Percentiles rank a stretch among this genome's conserved stretches.
These are phyloP conservation scores for Zizania palustris DNA, from an alignment of 202 grass and related monocot species.

Conservation along the genomic window DNA sequence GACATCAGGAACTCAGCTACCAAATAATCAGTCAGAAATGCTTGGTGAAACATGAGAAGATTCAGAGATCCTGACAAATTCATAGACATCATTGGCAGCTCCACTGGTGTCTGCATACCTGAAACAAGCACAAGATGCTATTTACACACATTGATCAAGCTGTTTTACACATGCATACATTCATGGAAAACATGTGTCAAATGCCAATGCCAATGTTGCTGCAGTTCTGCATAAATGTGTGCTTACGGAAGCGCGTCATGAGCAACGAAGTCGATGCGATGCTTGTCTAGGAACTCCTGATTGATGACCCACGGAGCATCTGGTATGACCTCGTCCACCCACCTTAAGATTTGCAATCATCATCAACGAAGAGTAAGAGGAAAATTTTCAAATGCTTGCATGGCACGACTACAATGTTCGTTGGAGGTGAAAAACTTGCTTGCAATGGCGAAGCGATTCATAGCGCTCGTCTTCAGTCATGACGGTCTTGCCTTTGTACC, in stretches of 20 bases:
- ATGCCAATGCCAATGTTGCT: background rate
- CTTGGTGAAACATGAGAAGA: background rate
- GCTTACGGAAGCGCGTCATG: slow-evolving; percentile 59
- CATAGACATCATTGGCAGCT: slow-evolving; percentile 61
- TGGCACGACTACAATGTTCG: background rate
- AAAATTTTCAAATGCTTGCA: background rate
- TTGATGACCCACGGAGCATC: slow-evolving; percentile 58
- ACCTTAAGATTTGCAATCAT: slow-evolving; percentile 33
- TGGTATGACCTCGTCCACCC: slow-evolving; percentile 58
- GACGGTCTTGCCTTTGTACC: slow-evolving; percentile 66
- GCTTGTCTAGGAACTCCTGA: slow-evolving; percentile 62
- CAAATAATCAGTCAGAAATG: background rate
- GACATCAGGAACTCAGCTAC: background rate
- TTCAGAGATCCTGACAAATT: slow-evolving; percentile 53
- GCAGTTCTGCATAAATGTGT: background rate
- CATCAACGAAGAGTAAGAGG: background rate
- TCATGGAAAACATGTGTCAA: too few relatives aligned
- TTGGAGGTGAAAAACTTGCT: slow-evolving; percentile 22
- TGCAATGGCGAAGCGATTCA: slow-evolving; percentile 73
- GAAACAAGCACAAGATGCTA: slow-evolving; percentile 2
- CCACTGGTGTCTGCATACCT: slow-evolving; percentile 68
- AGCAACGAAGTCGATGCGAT: slow-evolving; percentile 54
- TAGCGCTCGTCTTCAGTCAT: slow-evolving; percentile 64
- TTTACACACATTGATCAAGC: too few relatives aligned
- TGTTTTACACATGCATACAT: too few relatives aligned